phyloP scores from a whole-genome alignment of 176 grass and related monocot species.

The Ampelocalamus luodianensis region DNA sequence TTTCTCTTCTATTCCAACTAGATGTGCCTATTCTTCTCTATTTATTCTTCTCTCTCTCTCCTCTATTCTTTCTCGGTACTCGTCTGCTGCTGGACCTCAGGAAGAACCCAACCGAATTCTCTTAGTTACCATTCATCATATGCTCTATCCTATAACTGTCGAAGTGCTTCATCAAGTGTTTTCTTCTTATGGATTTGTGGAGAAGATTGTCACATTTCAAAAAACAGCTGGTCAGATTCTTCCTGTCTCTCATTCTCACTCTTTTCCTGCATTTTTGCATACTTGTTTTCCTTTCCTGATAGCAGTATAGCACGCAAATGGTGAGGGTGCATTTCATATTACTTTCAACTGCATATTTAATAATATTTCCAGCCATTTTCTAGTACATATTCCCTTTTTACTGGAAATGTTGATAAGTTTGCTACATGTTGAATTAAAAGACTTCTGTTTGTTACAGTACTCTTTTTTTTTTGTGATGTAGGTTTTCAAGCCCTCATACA shows the following conservation, averaged over 20 bases:
- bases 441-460: constrained; percentile 26
- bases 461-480: constrained; percentile 41
- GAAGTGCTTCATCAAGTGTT: constrained; percentile 97
- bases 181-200: constrained; percentile 97
- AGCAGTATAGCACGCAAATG: constrained; percentile 34
- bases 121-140: constrained; percentile 98
- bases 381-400: constrained; percentile 18
- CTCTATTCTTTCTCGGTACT: constrained; percentile 64
- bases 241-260: constrained; percentile 52
- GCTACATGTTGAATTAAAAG: neutral
- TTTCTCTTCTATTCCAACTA: constrained; percentile 57
- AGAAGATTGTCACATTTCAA: constrained; percentile 99
- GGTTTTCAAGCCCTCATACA: constrained; percentile 99
- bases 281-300: constrained; percentile 34
- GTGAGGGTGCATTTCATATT: constrained; percentile 22
- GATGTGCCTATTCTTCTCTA: constrained; percentile 62
- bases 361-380: constrained; percentile 18
- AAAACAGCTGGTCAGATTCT: constrained; percentile 92
- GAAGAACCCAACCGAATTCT: constrained; percentile 98
- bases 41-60: constrained; percentile 68
- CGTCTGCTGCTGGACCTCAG: constrained; percentile 71
- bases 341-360: constrained; percentile 22
- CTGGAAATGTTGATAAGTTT: neutral
- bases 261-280: constrained; percentile 12
- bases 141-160: constrained; percentile 99